Evolutionary conservation across 805 yeast species (phyloP).

Genomic region (Nakazawaea wyomingensis): DNA sequence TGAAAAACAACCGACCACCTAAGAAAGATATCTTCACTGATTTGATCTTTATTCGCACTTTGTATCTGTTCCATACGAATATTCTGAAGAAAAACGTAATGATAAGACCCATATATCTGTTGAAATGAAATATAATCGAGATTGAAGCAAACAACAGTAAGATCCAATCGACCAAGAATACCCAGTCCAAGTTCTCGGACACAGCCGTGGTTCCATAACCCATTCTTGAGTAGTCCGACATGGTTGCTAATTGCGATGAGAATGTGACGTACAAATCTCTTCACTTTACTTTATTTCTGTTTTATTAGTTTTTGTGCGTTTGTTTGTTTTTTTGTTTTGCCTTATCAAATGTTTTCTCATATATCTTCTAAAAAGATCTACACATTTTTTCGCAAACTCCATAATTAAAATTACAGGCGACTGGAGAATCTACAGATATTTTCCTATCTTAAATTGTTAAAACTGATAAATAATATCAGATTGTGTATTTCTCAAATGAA

Average conservation of each 20-base stretch:
- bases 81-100: conserved; percentile 44
- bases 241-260: background rate
- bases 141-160: conserved; percentile 57
- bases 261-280: no score
- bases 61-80: conserved; percentile 59
- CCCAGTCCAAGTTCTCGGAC: conserved; percentile 39
- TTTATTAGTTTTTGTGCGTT: no score
- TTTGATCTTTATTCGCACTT: conserved; percentile 60
- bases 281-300: no score
- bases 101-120: conserved; percentile 60
- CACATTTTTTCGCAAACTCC: no score
- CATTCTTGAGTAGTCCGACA: background rate
- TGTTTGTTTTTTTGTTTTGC: no score
- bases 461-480: no score
- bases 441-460: no score
- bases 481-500: no score
- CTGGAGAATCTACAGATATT: no score
- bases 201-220: background rate
- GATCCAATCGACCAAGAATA: conserved; percentile 81
- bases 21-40: conserved; percentile 71
- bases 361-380: no score
- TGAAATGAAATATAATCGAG: conserved; percentile 69
- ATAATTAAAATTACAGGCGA: no score
- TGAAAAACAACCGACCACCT: conserved; percentile 78
- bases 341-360: no score